phyloP scores from a whole-genome alignment of 495 filamentous ascomycete genomes.

The Hyaloscypha hepaticicola region DNA sequence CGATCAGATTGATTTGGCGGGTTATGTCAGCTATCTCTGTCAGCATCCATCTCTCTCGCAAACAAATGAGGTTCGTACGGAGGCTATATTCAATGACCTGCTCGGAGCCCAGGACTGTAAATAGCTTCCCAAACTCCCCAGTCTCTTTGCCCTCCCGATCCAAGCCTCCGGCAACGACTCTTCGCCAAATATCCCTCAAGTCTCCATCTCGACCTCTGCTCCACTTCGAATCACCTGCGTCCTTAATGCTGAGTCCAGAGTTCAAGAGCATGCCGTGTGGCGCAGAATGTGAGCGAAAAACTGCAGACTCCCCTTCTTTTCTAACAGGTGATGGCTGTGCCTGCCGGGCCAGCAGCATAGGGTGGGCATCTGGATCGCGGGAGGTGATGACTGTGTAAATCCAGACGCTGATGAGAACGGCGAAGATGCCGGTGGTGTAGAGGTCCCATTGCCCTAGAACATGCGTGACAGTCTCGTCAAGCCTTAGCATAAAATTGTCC shows the following conservation, averaged over 20 bases:
- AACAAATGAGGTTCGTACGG: slow-evolving; percentile 35
- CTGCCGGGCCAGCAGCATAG: slow-evolving; percentile 84
- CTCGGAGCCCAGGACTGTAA: slow-evolving; percentile 77
- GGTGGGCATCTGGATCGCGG: slow-evolving; percentile 83
- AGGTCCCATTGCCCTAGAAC: slow-evolving; percentile 77
- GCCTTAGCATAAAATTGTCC: slow-evolving; percentile 52
- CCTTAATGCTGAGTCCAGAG: slow-evolving; percentile 80
- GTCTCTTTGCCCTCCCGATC: slow-evolving; percentile 57
- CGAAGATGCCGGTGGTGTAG: slow-evolving; percentile 64
- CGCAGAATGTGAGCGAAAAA: slow-evolving; percentile 76
- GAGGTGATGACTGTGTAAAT: slow-evolving; percentile 54
- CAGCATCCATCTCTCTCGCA: background rate
- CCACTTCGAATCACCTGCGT: slow-evolving; percentile 80
- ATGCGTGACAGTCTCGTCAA: slow-evolving; percentile 67
- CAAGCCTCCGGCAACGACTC: slow-evolving; percentile 62
- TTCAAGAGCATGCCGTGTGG: slow-evolving; percentile 82
- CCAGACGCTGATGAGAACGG: slow-evolving; percentile 61
- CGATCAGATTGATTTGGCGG: slow-evolving; percentile 84
- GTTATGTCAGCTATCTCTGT: slow-evolving; percentile 59
- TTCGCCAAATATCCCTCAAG: slow-evolving; percentile 87
- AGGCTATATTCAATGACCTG: slow-evolving; percentile 68
- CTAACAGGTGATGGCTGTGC: slow-evolving; percentile 73
- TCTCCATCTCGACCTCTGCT: slow-evolving; percentile 80
- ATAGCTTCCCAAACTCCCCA: slow-evolving; percentile 69
- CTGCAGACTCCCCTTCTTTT: slow-evolving; percentile 77